Percentiles rank a stretch among this genome's conserved stretches.
Evolutionary conservation across 2,329 filamentous ascomycete genomes (phyloP).

Genomic region (Botrytis galanthina): DNA sequence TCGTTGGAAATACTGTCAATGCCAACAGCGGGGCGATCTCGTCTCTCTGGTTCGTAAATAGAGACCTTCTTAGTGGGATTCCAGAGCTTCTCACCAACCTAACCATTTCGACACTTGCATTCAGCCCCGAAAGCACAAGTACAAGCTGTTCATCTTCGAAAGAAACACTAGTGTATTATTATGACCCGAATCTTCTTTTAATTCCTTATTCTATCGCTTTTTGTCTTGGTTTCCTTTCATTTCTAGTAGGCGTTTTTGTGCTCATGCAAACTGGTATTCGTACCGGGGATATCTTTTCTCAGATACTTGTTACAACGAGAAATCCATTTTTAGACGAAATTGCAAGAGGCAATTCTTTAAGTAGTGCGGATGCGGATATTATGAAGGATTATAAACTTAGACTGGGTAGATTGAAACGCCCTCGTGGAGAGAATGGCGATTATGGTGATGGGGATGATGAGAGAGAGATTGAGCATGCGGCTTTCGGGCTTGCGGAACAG

Average conservation of each 20-base stretch:
- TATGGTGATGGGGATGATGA: background rate
- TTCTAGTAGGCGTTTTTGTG: background rate
- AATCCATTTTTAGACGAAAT: background rate
- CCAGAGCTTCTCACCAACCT: background rate
- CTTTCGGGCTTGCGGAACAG: conserved; percentile 1
- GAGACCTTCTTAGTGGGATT: background rate
- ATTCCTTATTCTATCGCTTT: background rate
- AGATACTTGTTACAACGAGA: background rate
- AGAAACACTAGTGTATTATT: background rate
- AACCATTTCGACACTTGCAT: background rate
- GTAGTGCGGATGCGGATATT: background rate
- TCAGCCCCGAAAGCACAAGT: background rate
- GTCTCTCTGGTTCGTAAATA: background rate
- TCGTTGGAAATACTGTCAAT: background rate
- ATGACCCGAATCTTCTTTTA: background rate
- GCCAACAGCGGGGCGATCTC: background rate
- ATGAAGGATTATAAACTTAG: conserved; percentile 4
- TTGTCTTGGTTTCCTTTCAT: background rate
- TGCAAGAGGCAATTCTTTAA: background rate
- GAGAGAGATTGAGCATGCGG: background rate
- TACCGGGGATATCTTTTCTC: background rate
- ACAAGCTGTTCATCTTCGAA: background rate
- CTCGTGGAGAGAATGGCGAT: no score
- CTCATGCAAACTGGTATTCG: background rate
- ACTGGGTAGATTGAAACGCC: background rate